Evolutionary conservation across 768 basidiomycete species (phyloP).

Genomic region (Hypholoma fasciculare): DNA sequence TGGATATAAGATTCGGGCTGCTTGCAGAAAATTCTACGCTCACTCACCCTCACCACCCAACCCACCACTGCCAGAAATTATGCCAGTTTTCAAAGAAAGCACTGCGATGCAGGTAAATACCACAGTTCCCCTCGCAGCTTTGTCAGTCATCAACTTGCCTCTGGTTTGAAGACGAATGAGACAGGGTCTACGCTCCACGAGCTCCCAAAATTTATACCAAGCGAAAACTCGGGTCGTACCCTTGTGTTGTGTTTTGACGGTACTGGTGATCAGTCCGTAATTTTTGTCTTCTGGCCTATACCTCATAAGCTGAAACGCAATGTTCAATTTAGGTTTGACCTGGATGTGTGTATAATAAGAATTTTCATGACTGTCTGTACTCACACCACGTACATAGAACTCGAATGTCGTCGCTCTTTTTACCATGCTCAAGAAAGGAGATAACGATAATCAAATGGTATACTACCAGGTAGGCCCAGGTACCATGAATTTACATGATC

Average conservation of each 20-base stretch:
- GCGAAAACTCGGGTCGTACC: slow-evolving; percentile 20
- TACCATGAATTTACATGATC: not conserved
- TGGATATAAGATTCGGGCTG: no score
- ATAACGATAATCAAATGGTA: slow-evolving; percentile 31
- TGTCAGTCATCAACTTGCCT: no score
- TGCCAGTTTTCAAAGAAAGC: no score
- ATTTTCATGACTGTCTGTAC: not conserved
- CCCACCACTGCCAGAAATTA: no score
- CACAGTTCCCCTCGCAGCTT: no score
- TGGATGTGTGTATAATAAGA: slow-evolving; percentile 14
- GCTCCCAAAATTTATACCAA: slow-evolving; percentile 10
- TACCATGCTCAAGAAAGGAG: slow-evolving; percentile 35
- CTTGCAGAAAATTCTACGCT: no score
- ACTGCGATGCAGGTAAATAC: no score
- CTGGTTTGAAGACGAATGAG: no score
- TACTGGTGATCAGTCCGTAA: slow-evolving; percentile 43
- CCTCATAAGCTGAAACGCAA: no score
- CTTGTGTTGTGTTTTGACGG: slow-evolving; percentile 67
- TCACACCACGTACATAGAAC: slow-evolving; percentile 24
- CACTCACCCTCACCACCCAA: no score
- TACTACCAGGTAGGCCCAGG: slow-evolving; percentile 31
- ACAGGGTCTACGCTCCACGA: not conserved
- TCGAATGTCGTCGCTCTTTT: slow-evolving; percentile 41
- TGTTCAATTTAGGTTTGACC: slow-evolving; percentile 17
- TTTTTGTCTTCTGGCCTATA: no score